These are phyloP conservation scores for Raffaelea ambrosiae DNA, from an alignment of 2,329 filamentous ascomycete genomes.

Conservation along the genomic window DNA sequence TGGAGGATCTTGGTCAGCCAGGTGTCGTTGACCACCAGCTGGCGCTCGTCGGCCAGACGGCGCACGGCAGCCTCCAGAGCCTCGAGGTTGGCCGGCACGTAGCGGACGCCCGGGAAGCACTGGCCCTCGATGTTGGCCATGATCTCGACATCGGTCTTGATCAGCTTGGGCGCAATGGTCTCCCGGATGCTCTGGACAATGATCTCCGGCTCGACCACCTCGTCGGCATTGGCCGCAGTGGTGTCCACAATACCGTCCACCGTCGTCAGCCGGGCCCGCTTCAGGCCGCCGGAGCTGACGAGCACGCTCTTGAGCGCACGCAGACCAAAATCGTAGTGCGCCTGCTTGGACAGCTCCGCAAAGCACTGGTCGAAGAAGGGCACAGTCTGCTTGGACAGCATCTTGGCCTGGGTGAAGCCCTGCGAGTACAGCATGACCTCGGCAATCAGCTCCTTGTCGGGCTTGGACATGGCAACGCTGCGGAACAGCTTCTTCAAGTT, in stretches of 20 bases:
- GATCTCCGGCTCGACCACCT: conserved; percentile 86
- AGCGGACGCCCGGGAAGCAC: conserved; percentile 88
- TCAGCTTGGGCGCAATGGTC: conserved; percentile 95
- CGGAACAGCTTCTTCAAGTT: conserved; percentile 99
- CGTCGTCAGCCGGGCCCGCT: conserved; percentile 66
- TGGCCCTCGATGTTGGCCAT: conserved; percentile 77
- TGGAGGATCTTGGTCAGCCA: conserved; percentile 99
- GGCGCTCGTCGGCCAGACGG: conserved; percentile 72
- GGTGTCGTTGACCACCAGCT: conserved; percentile 81
- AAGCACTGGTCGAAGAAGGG: conserved; percentile 96
- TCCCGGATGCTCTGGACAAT: conserved; percentile 97
- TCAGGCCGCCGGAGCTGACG: conserved; percentile 92
- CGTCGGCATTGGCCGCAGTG: conserved; percentile 44
- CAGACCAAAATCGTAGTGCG: conserved; percentile 97
- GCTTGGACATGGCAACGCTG: conserved; percentile 99
- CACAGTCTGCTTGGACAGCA: conserved; percentile 88
- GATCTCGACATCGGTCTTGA: conserved; percentile 81
- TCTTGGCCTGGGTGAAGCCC: conserved; percentile 93
- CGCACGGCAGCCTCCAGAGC: conserved; percentile 74
- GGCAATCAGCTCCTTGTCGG: conserved; percentile 97
- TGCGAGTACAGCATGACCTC: conserved; percentile 99
- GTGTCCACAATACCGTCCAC: conserved; percentile 31
- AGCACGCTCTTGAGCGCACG: conserved; percentile 97
- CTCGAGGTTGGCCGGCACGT: conserved; percentile 79
- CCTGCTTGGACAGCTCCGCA: conserved; percentile 78